Evolutionary conservation across 208 protist genomes (phyloP).

Genomic region (Wallacemonas rigidus): DNA sequence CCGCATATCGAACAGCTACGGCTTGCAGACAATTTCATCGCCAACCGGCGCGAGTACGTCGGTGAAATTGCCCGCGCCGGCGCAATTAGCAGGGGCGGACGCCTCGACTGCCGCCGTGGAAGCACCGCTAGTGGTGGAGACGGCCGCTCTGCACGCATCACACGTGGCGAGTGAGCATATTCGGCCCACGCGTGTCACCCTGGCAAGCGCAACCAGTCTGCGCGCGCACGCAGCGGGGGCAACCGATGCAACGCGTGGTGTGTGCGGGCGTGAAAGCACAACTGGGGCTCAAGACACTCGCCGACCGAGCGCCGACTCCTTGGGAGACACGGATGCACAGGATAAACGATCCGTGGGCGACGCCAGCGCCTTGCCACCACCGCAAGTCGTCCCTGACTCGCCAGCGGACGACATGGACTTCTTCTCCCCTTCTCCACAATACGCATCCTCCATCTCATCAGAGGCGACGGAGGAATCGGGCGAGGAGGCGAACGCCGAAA

Average conservation of each 20-base stretch:
- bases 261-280: too few relatives aligned
- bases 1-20: neutral
- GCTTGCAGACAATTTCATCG: neutral
- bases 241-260: neutral
- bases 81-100: neutral
- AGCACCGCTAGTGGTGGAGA: neutral
- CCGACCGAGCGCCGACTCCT: too few relatives aligned
- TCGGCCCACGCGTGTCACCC: neutral
- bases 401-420: constrained; percentile 3
- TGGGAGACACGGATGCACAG: too few relatives aligned
- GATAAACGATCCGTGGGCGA: too few relatives aligned
- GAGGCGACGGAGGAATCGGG: neutral
- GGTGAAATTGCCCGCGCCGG: too few relatives aligned
- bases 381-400: neutral
- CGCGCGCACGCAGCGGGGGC: neutral
- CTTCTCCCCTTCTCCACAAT: constrained; percentile 18
- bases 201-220: neutral
- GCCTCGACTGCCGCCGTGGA: neutral
- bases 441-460: neutral
- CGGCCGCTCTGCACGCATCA: neutral
- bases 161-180: constrained; percentile 12
- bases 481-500: neutral
- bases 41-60: too few relatives aligned
- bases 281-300: too few relatives aligned
- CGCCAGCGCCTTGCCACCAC: too few relatives aligned